Evolutionary conservation across 306 rosid genomes (phyloP).

Genomic region (Dryas drummondii): DNA sequence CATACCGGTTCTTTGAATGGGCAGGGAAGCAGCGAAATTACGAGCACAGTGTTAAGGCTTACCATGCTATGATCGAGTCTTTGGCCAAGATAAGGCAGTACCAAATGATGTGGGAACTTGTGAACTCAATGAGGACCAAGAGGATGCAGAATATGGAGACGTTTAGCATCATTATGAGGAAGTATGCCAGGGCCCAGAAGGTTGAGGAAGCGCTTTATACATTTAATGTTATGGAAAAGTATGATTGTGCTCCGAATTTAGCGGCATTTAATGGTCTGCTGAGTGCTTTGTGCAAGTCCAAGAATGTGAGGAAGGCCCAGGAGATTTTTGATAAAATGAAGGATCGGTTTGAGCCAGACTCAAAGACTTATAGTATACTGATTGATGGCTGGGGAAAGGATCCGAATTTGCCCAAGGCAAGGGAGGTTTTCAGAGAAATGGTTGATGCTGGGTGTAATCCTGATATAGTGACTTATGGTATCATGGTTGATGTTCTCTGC

Average conservation of each 20-base stretch:
- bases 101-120: slow-evolving; percentile 84
- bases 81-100: slow-evolving; percentile 84
- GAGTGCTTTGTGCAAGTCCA: slow-evolving; percentile 79
- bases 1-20: slow-evolving; percentile 82
- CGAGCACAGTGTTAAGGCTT: slow-evolving; percentile 57
- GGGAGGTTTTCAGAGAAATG: slow-evolving; percentile 77
- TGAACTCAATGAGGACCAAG: slow-evolving; percentile 63
- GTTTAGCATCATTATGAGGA: slow-evolving; percentile 81
- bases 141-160: slow-evolving; percentile 75
- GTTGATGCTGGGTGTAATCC: slow-evolving; percentile 55
- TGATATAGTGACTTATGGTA: slow-evolving; percentile 83
- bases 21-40: slow-evolving; percentile 56
- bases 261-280: slow-evolving; percentile 76
- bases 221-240: slow-evolving; percentile 80
- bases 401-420: slow-evolving; percentile 80
- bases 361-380: slow-evolving; percentile 73
- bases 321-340: slow-evolving; percentile 72
- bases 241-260: slow-evolving; percentile 53
- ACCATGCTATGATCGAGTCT: slow-evolving; percentile 75
- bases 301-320: slow-evolving; percentile 88
- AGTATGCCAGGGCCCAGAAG: slow-evolving; percentile 79
- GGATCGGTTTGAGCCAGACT: slow-evolving; percentile 61
- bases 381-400: slow-evolving; percentile 87
- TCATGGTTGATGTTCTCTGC: slow-evolving; percentile 82
- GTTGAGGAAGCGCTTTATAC: slow-evolving; percentile 79